Percentiles rank a stretch among this genome's conserved stretches.
Conservation (phyloP, 2,329 filamentous ascomycete species). For the Leptographium lundbergii region DNA sequence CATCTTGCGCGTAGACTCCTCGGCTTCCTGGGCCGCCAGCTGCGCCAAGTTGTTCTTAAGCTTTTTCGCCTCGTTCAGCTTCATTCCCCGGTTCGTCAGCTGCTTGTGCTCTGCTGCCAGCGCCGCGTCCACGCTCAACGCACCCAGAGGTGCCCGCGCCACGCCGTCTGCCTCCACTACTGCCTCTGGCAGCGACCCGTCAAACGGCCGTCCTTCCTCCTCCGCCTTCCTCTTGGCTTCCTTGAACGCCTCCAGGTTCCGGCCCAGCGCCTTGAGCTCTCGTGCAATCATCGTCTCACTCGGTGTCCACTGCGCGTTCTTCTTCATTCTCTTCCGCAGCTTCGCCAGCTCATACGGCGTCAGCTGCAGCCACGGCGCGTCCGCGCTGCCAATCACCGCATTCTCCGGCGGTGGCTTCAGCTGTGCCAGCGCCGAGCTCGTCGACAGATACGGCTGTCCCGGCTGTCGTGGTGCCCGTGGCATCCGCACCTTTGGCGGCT, state of each 20-base stretch:
- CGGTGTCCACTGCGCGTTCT: conserved; percentile 75
- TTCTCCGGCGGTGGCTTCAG: conserved; percentile 48
- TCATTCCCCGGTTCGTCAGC: conserved; percentile 61
- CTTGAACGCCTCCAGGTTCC: conserved; percentile 50
- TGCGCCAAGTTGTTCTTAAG: conserved; percentile 52
- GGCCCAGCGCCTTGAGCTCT: conserved; percentile 58
- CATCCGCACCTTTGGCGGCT: conserved; percentile 30
- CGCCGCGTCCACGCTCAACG: conserved; percentile 41
- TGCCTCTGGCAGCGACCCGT: conserved; percentile 27
- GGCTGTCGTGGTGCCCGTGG: conserved; percentile 15
- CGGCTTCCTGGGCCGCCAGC: conserved; percentile 47
- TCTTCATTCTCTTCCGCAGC: conserved; percentile 78
- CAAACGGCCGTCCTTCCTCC: conserved; percentile 50
- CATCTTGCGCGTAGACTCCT: conserved; percentile 23
- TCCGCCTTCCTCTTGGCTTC: conserved; percentile 53
- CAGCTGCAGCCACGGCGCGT: conserved; percentile 54
- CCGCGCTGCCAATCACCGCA: conserved; percentile 42
- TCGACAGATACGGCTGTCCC: conserved; percentile 20
- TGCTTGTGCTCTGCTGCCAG: conserved; percentile 48
- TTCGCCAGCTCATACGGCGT: conserved; percentile 53
- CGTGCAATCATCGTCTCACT: conserved; percentile 77
- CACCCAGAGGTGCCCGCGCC: conserved; percentile 43
- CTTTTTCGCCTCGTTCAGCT: conserved; percentile 67
- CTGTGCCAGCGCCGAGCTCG: conserved; percentile 24
- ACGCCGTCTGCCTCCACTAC: conserved; percentile 36